Conservation (phyloP, 2,329 filamentous ascomycete species). For the Verticillium albo-atrum region DNA sequence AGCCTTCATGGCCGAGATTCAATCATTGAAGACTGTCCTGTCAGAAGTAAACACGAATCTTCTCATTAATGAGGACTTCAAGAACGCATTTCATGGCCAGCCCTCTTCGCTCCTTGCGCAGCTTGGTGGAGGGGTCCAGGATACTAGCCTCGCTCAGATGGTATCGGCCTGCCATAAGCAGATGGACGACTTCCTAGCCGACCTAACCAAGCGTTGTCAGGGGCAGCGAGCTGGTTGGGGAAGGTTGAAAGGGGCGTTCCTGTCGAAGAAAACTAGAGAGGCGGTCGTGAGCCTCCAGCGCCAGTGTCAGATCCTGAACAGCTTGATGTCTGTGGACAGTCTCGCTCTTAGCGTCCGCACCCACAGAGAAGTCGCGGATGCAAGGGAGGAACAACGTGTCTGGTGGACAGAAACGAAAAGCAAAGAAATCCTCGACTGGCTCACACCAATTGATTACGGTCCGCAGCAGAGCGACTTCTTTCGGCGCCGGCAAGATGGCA, state of each 20-base stretch:
- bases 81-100: conserved; percentile 13
- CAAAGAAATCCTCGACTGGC: conserved; percentile 26
- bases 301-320: conserved; percentile 11
- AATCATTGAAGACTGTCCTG: conserved; percentile 4
- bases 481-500: conserved; percentile 12
- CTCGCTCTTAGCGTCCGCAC: conserved; percentile 2
- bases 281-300: conserved; percentile 11
- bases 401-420: not conserved
- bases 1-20: conserved; percentile 6
- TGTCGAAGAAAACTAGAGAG: conserved; percentile 5
- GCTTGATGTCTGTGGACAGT: conserved; percentile 8
- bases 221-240: conserved; percentile 11
- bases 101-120: conserved; percentile 13
- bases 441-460: conserved; percentile 28
- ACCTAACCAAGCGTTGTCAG: not conserved
- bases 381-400: not conserved
- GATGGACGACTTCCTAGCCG: not conserved
- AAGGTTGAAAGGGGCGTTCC: conserved; percentile 9
- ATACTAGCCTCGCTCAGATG: not conserved
- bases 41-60: conserved; percentile 7
- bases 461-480: conserved; percentile 32
- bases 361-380: conserved; percentile 7
- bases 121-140: not conserved
- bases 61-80: conserved; percentile 15
- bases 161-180: not conserved